phyloP scores from a whole-genome alignment of 345 rosid genomes.

The Excoecaria cochinchinensis region DNA sequence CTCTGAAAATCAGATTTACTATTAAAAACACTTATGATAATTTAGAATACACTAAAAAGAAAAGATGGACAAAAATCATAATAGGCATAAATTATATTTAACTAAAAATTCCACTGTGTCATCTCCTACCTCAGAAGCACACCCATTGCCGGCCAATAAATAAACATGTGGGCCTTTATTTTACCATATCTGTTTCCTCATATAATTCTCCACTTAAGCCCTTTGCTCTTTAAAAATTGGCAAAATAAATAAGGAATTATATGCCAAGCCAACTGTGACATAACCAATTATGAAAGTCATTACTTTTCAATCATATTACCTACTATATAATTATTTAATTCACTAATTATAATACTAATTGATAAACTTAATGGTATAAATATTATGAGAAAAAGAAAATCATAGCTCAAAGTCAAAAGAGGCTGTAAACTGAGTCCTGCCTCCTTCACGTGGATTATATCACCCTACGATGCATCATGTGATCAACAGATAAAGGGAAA shows the following conservation, averaged over 20 bases:
- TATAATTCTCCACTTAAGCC: constrained; percentile 4
- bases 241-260: not conserved
- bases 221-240: not conserved
- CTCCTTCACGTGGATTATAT: constrained; percentile 32
- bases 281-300: constrained; percentile 8
- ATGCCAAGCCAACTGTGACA: constrained; percentile 10
- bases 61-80: no score
- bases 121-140: constrained; percentile 7
- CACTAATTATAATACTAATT: not conserved
- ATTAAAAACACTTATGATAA: no score
- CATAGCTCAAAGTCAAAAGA: constrained; percentile 6
- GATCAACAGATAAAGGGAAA: constrained; percentile 25
- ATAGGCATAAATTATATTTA: no score
- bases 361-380: not conserved
- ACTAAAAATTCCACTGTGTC: no score
- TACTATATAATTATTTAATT: no score
- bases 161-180: constrained; percentile 32
- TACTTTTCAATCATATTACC: not conserved
- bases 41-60: no score
- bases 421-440: not conserved
- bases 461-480: constrained; percentile 24
- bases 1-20: no score
- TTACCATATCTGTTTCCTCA: constrained; percentile 2
- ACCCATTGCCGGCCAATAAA: constrained; percentile 21
- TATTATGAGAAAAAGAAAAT: not conserved